A percentile compares a stretch with the other conserved stretches of the same genome.
Conservation (phyloP, 495 filamentous ascomycete genomes). For the Trichoderma parareesei region DNA sequence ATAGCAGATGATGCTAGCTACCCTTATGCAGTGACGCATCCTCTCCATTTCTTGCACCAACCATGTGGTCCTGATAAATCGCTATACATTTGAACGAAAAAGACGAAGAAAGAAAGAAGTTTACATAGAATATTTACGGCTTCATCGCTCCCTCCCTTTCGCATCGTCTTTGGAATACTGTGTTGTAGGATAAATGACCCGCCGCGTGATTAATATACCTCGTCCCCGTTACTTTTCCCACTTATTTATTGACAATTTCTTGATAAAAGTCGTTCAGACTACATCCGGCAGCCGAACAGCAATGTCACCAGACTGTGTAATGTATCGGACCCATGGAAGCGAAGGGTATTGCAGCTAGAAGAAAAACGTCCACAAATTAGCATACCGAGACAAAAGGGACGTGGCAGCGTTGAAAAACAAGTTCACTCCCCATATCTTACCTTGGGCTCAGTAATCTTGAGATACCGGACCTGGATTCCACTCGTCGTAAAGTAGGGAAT, state of each 20-base stretch:
- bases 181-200: background rate
- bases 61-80: too few relatives aligned
- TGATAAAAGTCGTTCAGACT: slow-evolving; percentile 38
- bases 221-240: background rate
- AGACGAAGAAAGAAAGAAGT: too few relatives aligned
- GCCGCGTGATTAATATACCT: background rate
- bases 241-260: background rate
- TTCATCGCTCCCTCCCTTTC: background rate
- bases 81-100: too few relatives aligned
- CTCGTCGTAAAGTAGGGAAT: slow-evolving; percentile 99
- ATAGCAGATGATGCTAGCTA: too few relatives aligned
- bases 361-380: background rate
- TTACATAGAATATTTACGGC: background rate
- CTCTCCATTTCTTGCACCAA: too few relatives aligned
- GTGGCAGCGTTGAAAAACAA: background rate
- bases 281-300: slow-evolving; percentile 87
- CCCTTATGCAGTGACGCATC: too few relatives aligned
- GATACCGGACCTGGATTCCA: slow-evolving; percentile 94
- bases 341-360: slow-evolving; percentile 90
- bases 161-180: background rate
- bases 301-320: slow-evolving; percentile 94
- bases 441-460: slow-evolving; percentile 99
- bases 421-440: slow-evolving; percentile 40
- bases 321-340: slow-evolving; percentile 98
- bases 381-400: background rate